These are phyloP conservation scores for Gnomoniopsis smithogilvyi DNA, from an alignment of 2,329 filamentous ascomycete species.

Conservation along the genomic window DNA sequence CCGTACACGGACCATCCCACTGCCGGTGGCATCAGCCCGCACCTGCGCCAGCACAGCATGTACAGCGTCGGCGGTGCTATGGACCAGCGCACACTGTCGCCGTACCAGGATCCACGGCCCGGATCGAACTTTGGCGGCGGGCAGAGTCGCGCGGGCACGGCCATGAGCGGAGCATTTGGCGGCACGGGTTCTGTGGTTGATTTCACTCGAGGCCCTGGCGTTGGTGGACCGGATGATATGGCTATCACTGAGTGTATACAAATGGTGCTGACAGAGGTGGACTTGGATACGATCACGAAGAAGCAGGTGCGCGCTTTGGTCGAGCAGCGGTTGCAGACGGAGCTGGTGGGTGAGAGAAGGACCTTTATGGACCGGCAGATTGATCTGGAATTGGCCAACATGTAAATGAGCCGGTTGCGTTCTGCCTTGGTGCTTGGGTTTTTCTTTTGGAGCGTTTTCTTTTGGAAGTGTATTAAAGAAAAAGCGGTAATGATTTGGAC, in stretches of 20 bases:
- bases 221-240: slow-evolving; percentile 68
- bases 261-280: slow-evolving; percentile 78
- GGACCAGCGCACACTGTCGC: slow-evolving; percentile 38
- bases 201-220: slow-evolving; percentile 52
- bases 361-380: slow-evolving; percentile 91
- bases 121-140: slow-evolving; percentile 51
- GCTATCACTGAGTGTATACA: slow-evolving; percentile 84
- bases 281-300: slow-evolving; percentile 96
- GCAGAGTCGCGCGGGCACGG: slow-evolving; percentile 37
- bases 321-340: slow-evolving; percentile 89
- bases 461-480: neutral
- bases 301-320: slow-evolving; percentile 91
- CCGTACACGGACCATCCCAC: slow-evolving; percentile 46
- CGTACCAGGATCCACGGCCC: slow-evolving; percentile 52
- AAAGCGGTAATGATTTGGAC: neutral
- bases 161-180: slow-evolving; percentile 43
- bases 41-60: slow-evolving; percentile 61
- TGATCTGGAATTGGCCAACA: slow-evolving; percentile 87
- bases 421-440: neutral
- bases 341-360: slow-evolving; percentile 79
- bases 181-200: slow-evolving; percentile 50
- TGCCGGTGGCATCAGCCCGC: slow-evolving; percentile 30
- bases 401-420: slow-evolving; percentile 52
- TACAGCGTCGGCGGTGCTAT: slow-evolving; percentile 56
- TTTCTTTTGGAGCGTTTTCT: neutral